Conservation (phyloP, 345 rosid genomes). For the Schrenkiella parvula region DNA sequence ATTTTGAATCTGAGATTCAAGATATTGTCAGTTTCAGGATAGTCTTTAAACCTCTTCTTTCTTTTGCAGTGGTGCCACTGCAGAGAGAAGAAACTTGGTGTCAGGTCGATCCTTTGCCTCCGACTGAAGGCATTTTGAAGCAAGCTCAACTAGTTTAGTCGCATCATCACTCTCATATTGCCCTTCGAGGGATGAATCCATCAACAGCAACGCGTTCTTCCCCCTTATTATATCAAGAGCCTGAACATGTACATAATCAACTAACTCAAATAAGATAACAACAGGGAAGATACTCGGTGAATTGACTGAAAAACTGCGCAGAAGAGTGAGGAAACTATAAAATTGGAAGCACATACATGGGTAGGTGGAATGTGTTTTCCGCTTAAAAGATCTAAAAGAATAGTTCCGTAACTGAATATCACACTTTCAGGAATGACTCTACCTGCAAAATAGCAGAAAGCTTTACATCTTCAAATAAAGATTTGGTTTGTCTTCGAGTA, state of each 20-base stretch:
- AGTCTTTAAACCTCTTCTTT: conserved; percentile 17
- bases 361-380: conserved; percentile 54
- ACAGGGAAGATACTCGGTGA: not conserved
- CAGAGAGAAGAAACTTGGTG: conserved; percentile 10
- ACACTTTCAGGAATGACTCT: conserved; percentile 37
- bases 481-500: not conserved
- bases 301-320: not conserved
- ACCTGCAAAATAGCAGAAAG: conserved; percentile 14
- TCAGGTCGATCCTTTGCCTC: conserved; percentile 34
- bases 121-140: conserved; percentile 33
- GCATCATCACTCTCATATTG: conserved; percentile 10
- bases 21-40: not conserved
- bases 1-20: not conserved
- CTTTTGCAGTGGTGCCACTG: conserved; percentile 14
- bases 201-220: conserved; percentile 7
- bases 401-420: conserved; percentile 37
- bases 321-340: not conserved
- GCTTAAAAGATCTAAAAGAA: conserved; percentile 47
- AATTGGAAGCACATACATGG: conserved; percentile 45
- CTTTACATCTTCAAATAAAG: not conserved
- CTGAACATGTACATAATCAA: not conserved
- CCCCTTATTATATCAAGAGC: conserved; percentile 25
- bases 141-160: conserved; percentile 17
- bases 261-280: not conserved
- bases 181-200: conserved; percentile 34